These are phyloP conservation scores for Eucalyptus grandis DNA, from an alignment of 345 rosid genomes.

Conservation along the genomic window DNA sequence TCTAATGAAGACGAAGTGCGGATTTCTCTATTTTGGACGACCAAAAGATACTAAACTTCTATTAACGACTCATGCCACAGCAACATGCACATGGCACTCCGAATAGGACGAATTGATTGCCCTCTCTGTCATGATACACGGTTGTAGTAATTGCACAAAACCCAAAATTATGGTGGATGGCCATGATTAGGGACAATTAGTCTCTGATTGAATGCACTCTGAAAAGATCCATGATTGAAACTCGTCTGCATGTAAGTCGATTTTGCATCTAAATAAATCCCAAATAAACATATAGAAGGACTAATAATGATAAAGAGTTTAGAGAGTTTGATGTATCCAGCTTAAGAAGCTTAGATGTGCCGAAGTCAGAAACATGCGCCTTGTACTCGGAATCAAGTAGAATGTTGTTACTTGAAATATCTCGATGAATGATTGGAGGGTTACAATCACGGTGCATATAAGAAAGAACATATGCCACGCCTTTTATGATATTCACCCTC, in stretches of 20 bases:
- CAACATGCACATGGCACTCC: not conserved
- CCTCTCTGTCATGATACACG: not conserved
- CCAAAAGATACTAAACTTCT: not conserved
- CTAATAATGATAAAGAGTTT: not conserved
- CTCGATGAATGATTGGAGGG: not conserved
- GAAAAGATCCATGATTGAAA: not conserved
- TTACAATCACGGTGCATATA: not conserved
- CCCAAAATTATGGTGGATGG: not conserved
- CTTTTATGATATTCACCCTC: not conserved
- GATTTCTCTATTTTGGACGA: not conserved
- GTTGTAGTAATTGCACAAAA: not conserved
- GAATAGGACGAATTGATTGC: not conserved
- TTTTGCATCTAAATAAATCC: not conserved
- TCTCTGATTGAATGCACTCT: not conserved
- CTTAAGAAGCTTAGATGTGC: slow-evolving; percentile 5
- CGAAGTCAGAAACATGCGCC: not conserved
- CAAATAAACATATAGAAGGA: not conserved
- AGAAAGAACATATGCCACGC: not conserved
- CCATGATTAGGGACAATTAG: not conserved
- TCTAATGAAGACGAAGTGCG: too few species aligned
- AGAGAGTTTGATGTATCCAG: not conserved
- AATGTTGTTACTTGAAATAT: not conserved
- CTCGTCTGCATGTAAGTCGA: not conserved
- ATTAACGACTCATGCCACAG: not conserved
- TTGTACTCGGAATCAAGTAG: not conserved